A percentile compares a stretch with the other conserved stretches of the same genome.
phyloP scores from a whole-genome alignment of 2,329 filamentous ascomycete genomes.

The Epichloe uncinata region DNA sequence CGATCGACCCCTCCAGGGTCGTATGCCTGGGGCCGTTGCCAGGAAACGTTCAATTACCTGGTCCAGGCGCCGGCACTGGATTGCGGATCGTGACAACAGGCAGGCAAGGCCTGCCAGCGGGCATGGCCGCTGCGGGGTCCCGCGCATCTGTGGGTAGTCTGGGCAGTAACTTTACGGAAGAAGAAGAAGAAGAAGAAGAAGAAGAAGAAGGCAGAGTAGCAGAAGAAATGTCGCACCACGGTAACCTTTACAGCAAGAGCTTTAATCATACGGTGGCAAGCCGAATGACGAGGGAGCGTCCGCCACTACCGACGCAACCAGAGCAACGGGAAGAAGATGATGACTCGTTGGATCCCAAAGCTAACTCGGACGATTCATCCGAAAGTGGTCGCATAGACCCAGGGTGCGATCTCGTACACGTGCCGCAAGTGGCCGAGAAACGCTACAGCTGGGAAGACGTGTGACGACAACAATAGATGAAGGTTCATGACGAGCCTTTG shows the following conservation, averaged over 20 bases:
- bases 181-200: conserved; percentile 44
- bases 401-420: conserved; percentile 33
- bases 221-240: conserved; percentile 16
- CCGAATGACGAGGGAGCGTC: neutral
- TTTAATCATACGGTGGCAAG: neutral
- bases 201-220: conserved; percentile 35
- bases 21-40: conserved; percentile 43
- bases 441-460: conserved; percentile 39
- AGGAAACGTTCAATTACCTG: conserved; percentile 25
- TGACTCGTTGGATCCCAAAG: neutral
- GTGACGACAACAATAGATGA: conserved; percentile 5
- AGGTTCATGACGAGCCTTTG: neutral
- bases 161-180: conserved; percentile 44
- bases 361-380: neutral
- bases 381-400: conserved; percentile 26
- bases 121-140: conserved; percentile 5
- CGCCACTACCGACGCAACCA: neutral
- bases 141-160: conserved; percentile 25
- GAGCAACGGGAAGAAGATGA: neutral
- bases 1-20: conserved; percentile 39
- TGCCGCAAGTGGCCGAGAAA: conserved; percentile 35
- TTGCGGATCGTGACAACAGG: conserved; percentile 6
- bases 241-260: conserved; percentile 6
- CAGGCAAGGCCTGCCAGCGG: conserved; percentile 1
- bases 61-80: conserved; percentile 6